Evolutionary conservation across 2,329 filamentous ascomycete species (phyloP).

Genomic region (Camptophora hylomeconis): DNA sequence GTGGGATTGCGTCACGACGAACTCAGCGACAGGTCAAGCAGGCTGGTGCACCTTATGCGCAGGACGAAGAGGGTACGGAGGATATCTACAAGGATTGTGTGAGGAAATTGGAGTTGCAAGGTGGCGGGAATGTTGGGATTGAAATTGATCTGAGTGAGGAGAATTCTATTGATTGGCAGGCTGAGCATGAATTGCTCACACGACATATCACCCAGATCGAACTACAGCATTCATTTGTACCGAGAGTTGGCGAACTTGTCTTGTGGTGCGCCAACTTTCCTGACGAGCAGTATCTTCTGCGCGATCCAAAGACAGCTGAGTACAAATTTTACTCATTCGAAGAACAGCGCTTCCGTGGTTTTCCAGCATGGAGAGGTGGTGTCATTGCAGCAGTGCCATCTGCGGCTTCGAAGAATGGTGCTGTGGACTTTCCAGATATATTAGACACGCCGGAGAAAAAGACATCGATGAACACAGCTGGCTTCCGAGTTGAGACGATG

Average conservation of each 20-base stretch:
- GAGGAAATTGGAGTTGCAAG: constrained; percentile 30
- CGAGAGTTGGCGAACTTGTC: constrained; percentile 44
- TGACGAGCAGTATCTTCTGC: constrained; percentile 24
- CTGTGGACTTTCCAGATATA: constrained; percentile 33
- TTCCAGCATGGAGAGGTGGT: constrained; percentile 43
- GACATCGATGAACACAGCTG: constrained; percentile 35
- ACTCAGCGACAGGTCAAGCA: constrained; percentile 13
- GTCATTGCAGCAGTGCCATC: constrained; percentile 40
- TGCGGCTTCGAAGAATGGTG: constrained; percentile 19
- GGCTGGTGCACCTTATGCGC: constrained; percentile 10
- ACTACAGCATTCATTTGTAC: constrained; percentile 37
- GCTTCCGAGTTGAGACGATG: constrained; percentile 45
- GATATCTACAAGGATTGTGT: constrained; percentile 40
- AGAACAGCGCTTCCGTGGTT: constrained; percentile 22
- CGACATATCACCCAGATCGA: constrained; percentile 29
- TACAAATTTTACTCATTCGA: constrained; percentile 24
- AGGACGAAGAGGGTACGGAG: constrained; percentile 40
- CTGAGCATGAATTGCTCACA: constrained; percentile 29
- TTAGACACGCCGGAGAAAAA: constrained; percentile 26
- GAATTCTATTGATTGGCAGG: constrained; percentile 44
- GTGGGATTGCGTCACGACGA: constrained; percentile 9
- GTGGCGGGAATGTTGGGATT: constrained; percentile 20
- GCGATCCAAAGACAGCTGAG: constrained; percentile 19
- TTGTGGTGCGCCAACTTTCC: constrained; percentile 32
- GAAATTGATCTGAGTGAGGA: constrained; percentile 36